Evolutionary conservation across 2,329 filamentous ascomycete genomes (phyloP), one percentile per base, ranked within the genome.

Genomic region (Cladosporium austrohemisphaericum): DNA sequence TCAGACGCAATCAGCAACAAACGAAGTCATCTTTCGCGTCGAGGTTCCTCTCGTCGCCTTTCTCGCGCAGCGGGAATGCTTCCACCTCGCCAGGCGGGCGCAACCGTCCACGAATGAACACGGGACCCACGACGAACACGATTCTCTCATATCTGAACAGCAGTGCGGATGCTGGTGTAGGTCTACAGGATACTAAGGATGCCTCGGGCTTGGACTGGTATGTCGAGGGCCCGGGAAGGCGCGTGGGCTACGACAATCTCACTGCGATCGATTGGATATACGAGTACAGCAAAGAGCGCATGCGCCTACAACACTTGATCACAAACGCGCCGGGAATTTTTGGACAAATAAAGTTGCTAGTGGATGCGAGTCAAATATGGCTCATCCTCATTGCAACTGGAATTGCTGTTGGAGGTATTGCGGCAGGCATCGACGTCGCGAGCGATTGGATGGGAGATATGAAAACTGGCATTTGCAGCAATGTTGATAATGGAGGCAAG

Each of bases 181-280:
- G 67, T n/a, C 58, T 64, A 4, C 61, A 68, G 50, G 70, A 74
- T 52, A 61, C 65, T 40, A 75, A 75, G 55, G 72, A 76, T 55
- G 65, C 67, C 19, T 64, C 57, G 11, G 67, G 67, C 0, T 57
- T 73, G 16, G 92, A 97, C 68, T 97, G 92, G 92, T 87, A 94
- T 65, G 78, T 85, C 40, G 92, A 96, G 68, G 90, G 89, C 1
- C 90, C 88, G 0, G 91, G 91, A 1, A 81, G 89, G 46, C 82
- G 93, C 63, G 91, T 96, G 29, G 92, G 88, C 48, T 98, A 98
- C 71, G 92, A 96, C 64, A 87, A 98, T 70, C 76, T 96, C 66
- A 96, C 92, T 13, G 92, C 93, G 51, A 98, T 98, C 66, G 93
- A 98, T 73, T 98, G 93, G 93, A 97, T 97, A 65, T 97, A 95